A percentile compares a stretch with the other conserved stretches of the same genome.
These are phyloP conservation scores for Globisporangium paroecandrum DNA, from an alignment of 352 stramenopile species.

Conservation along the genomic window DNA sequence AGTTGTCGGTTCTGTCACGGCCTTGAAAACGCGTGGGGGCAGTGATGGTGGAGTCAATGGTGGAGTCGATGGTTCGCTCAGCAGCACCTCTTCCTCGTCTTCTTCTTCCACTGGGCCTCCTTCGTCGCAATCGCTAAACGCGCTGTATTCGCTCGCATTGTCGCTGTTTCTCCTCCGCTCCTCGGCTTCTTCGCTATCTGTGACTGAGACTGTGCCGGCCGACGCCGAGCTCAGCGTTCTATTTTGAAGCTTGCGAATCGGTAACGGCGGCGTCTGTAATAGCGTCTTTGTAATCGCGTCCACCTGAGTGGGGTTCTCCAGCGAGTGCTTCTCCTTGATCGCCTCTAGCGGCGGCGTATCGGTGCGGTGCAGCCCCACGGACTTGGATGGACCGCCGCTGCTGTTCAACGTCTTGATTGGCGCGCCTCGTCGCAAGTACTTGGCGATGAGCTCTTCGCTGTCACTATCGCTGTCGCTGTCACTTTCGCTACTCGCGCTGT, in stretches of 20 bases:
- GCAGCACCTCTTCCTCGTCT: not conserved
- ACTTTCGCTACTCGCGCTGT: constrained; percentile 8
- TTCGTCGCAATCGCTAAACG: constrained; percentile 20
- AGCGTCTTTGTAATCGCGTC: not conserved
- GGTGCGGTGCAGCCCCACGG: not conserved
- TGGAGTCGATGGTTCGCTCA: not conserved
- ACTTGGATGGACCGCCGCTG: not conserved
- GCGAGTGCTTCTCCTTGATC: constrained; percentile 17
- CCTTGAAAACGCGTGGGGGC: not conserved
- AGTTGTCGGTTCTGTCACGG: not conserved
- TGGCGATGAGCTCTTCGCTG: constrained; percentile 20
- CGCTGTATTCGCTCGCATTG: constrained; percentile 11
- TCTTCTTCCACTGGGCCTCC: constrained; percentile 23
- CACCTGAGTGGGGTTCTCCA: not conserved
- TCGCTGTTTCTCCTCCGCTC: constrained; percentile 17
- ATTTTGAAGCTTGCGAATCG: constrained; percentile 17
- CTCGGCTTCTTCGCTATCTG: constrained; percentile 25
- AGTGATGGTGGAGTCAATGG: not conserved
- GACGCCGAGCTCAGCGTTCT: constrained; percentile 29
- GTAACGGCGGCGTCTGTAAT: not conserved
- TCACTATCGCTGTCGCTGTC: constrained; percentile 7
- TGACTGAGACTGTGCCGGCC: constrained; percentile 29
- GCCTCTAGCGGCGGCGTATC: constrained; percentile 7
- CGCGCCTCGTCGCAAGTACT: constrained; percentile 13
- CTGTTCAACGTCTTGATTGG: constrained; percentile 11